These are phyloP conservation scores for Paecilomyces sp. DNA, from an alignment of 2,329 filamentous ascomycete genomes.

Conservation along the genomic window DNA sequence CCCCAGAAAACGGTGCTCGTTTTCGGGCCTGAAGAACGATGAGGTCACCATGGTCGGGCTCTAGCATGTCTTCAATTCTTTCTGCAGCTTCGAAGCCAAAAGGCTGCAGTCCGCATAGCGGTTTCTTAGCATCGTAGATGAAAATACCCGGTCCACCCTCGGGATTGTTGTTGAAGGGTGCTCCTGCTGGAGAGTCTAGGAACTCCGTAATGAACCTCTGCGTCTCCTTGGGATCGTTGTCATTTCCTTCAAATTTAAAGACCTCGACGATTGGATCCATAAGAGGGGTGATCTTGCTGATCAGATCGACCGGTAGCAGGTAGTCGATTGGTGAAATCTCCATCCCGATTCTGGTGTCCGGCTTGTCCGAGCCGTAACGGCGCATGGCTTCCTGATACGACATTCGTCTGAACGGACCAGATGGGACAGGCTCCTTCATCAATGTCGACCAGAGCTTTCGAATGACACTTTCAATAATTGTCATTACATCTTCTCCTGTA, in stretches of 20 bases:
- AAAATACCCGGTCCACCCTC: slow-evolving; percentile 76
- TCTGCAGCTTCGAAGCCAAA: slow-evolving; percentile 67
- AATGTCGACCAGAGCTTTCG: slow-evolving; percentile 48
- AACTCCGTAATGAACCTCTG: slow-evolving; percentile 60
- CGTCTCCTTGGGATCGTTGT: slow-evolving; percentile 47
- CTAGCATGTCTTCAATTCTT: slow-evolving; percentile 45
- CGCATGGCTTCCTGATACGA: slow-evolving; percentile 73
- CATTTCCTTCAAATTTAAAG: slow-evolving; percentile 52
- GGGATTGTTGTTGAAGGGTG: slow-evolving; percentile 58
- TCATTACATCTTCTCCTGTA: slow-evolving; percentile 63
- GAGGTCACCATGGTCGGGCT: slow-evolving; percentile 65
- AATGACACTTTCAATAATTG: slow-evolving; percentile 46
- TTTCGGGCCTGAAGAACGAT: slow-evolving; percentile 74
- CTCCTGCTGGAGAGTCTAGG: slow-evolving; percentile 57
- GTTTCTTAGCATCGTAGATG: slow-evolving; percentile 64
- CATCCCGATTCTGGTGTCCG: slow-evolving; percentile 69
- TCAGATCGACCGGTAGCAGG: slow-evolving; percentile 56
- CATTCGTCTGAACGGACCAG: slow-evolving; percentile 49
- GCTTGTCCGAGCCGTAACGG: slow-evolving; percentile 82
- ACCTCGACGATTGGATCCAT: slow-evolving; percentile 65
- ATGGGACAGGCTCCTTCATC: slow-evolving; percentile 36
- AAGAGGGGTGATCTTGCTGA: slow-evolving; percentile 67
- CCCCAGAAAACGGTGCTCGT: slow-evolving; percentile 58
- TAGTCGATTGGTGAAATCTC: slow-evolving; percentile 62
- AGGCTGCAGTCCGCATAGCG: slow-evolving; percentile 67